Evolutionary conservation across 2,329 filamentous ascomycete genomes (phyloP), one percentile per base, ranked within the genome.

Genomic region (Pseudogymnoascus sp.): DNA sequence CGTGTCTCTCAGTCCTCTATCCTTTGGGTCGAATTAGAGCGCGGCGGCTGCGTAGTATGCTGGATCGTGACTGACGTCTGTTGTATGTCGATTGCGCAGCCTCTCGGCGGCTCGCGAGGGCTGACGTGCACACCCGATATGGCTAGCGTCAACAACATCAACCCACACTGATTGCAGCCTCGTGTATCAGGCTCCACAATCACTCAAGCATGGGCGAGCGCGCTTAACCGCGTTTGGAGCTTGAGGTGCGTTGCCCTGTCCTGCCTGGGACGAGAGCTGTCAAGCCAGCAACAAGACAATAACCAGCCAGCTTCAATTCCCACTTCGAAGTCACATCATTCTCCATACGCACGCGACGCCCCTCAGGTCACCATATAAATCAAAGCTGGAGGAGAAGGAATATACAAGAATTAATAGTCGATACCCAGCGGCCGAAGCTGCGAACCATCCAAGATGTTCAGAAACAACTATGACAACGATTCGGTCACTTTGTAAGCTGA

Each of bases 381-480:
- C 28, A 53, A 53, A 53, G n/a, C 25, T 53, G 30, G 25, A 33
- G 47, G 47, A 35, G 47, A 33, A 33, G 28, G 28, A 53, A 53
- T 18, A 53, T 33, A 53, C 47, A 20, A 12, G 47, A 53, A 53
- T 53, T 35, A 53, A 18, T 33, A 35, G 47, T 53, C n/a, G 47
- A 53, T 53, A 35, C 28, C 53, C 25, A 33, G 58, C 61, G 65
- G 60, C 61, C 63, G 50, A 61, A 65, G 64, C 65, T 66, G 61
- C 62, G 47, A 8, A 61, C 18, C 62, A 58, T 69, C 67, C 82
- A 86, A 72, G 72, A 97, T 99, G 94, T 99, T 99, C 81, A 86
- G 94, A 79, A 99, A 99, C 83, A 97, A 97, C 79, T 99, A 99
- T 83, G 94, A 99, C 81, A 99, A 99, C 86, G 94, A 99, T 78